A percentile compares a stretch with the other conserved stretches of the same genome.
These are phyloP conservation scores for Calcarisporium arbuscula DNA, from an alignment of 2,329 filamentous ascomycete species.

Conservation along the genomic window DNA sequence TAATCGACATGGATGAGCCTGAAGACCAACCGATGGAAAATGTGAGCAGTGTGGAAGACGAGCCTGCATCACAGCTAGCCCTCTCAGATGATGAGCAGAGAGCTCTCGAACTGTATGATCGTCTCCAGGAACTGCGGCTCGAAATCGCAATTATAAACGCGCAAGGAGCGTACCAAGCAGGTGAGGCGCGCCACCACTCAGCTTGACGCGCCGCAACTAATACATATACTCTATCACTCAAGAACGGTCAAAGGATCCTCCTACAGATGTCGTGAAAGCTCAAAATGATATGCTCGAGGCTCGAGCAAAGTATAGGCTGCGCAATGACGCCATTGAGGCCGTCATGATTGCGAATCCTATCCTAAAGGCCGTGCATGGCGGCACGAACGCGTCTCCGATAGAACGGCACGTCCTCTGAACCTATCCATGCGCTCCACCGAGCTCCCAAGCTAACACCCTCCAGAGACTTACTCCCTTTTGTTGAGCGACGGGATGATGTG, in stretches of 20 bases:
- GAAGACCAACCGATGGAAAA: slow-evolving; percentile 20
- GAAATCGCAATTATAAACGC: slow-evolving; percentile 62
- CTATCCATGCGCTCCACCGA: neutral
- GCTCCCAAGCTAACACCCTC: slow-evolving; percentile 3
- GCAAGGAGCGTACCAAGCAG: slow-evolving; percentile 28
- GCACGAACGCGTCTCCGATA: slow-evolving; percentile 54
- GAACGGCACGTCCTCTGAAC: slow-evolving; percentile 53
- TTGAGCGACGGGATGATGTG: slow-evolving; percentile 62
- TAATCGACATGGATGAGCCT: slow-evolving; percentile 22
- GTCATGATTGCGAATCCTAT: slow-evolving; percentile 69
- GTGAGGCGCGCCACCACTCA: slow-evolving; percentile 20
- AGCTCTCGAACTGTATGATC: slow-evolving; percentile 64
- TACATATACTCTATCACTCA: neutral
- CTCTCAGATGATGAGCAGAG: slow-evolving; percentile 61
- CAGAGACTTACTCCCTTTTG: slow-evolving; percentile 60
- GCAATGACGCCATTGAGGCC: slow-evolving; percentile 61
- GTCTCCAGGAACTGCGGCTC: slow-evolving; percentile 62
- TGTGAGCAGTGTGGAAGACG: no score
- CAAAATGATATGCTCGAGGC: slow-evolving; percentile 64
- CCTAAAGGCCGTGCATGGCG: slow-evolving; percentile 68
- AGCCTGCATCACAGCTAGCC: slow-evolving; percentile 37
- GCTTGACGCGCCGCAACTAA: neutral
- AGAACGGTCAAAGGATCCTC: slow-evolving; percentile 22
- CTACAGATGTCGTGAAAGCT: slow-evolving; percentile 47
- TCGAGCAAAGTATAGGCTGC: slow-evolving; percentile 62